A percentile compares a stretch with the other conserved stretches of the same genome.
Evolutionary conservation across 108 stramenopile species (phyloP).

Genomic region (Cylindrotheca fusiformis): DNA sequence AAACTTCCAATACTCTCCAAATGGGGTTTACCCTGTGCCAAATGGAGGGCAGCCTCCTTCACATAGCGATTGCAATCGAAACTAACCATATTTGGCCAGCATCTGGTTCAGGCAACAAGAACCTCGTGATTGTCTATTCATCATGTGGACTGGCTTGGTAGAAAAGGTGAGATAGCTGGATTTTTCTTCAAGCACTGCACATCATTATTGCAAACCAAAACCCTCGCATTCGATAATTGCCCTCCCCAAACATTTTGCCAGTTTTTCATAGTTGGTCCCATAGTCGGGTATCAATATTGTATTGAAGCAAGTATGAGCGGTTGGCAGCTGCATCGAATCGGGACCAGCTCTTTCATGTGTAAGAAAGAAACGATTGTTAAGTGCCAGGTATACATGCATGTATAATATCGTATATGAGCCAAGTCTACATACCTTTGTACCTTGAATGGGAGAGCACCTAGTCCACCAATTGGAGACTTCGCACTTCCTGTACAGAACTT

Average conservation of each 20-base stretch:
- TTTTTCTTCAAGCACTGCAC: too few relatives aligned
- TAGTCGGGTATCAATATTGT: slow-evolving; percentile 65
- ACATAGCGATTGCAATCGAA: slow-evolving; percentile 45
- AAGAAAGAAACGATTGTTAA: too few relatives aligned
- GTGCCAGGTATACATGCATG: not conserved
- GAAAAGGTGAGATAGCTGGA: too few relatives aligned
- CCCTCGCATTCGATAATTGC: slow-evolving; percentile 83
- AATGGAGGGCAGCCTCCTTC: slow-evolving; percentile 41
- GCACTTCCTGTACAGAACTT: slow-evolving; percentile 88
- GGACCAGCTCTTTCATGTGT: slow-evolving; percentile 71
- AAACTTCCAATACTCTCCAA: slow-evolving; percentile 48
- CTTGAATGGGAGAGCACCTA: slow-evolving; percentile 80
- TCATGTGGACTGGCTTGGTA: too few relatives aligned
- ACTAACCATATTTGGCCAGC: too few relatives aligned
- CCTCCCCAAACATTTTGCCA: slow-evolving; percentile 45
- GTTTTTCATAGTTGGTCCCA: slow-evolving; percentile 60
- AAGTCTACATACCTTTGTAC: slow-evolving; percentile 56
- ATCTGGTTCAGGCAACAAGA: too few relatives aligned
- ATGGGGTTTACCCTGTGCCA: slow-evolving; percentile 21
- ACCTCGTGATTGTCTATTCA: too few relatives aligned
- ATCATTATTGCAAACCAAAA: slow-evolving; percentile 58
- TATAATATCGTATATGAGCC: not conserved
- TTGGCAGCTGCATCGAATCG: slow-evolving; percentile 83
- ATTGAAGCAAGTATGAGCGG: slow-evolving; percentile 95
- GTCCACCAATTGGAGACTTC: slow-evolving; percentile 86